phyloP scores from a whole-genome alignment of 345 rosid species.

The Brassica rapa region DNA sequence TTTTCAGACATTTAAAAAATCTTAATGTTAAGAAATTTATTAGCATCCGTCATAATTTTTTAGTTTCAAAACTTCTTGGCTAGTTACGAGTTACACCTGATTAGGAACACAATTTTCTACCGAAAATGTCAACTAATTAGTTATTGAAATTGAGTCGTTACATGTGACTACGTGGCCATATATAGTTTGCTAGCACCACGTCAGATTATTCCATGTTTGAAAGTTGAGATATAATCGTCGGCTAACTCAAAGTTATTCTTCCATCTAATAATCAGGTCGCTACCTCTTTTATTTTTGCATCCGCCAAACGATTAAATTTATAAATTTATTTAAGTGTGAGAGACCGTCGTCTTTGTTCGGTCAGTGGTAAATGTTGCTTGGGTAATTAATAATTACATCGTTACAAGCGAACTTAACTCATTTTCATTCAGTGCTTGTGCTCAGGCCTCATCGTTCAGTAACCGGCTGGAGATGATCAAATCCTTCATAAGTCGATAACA shows the following conservation, averaged over 20 bases:
- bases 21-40: neutral
- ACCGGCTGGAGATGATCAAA: no score
- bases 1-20: neutral
- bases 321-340: no score
- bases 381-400: neutral
- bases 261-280: neutral
- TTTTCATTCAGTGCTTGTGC: no score
- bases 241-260: neutral
- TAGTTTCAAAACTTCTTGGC: neutral
- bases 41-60: neutral
- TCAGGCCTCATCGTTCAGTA: no score
- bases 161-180: neutral
- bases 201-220: constrained; percentile 3
- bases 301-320: no score
- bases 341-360: neutral
- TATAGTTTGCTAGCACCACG: neutral
- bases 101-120: neutral
- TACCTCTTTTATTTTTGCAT: no score
- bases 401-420: no score
- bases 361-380: neutral
- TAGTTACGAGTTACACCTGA: neutral
- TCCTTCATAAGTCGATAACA: no score
- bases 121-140: neutral
- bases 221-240: neutral
- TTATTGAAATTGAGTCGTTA: neutral